These are phyloP conservation scores for Reutealis trisperma DNA, from an alignment of 345 rosid genomes.

Conservation along the genomic window DNA sequence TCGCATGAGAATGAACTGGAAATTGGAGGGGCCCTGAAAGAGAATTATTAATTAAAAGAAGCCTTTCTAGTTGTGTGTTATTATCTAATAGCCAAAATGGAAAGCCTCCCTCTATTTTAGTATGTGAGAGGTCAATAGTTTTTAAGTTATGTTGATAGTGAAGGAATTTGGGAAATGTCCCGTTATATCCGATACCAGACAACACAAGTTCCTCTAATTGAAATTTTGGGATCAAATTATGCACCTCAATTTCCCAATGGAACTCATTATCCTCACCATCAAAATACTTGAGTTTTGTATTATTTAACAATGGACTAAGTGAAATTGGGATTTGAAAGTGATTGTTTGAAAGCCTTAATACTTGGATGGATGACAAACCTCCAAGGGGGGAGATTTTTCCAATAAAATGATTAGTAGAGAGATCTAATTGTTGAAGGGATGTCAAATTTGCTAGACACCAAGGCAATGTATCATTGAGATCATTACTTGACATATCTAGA, in stretches of 20 bases:
- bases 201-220: background rate
- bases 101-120: background rate
- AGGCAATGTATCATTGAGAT: no score
- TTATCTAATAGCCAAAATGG: background rate
- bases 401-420: no score
- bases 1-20: background rate
- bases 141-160: background rate
- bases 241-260: background rate
- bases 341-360: no score
- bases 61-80: background rate
- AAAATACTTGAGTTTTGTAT: background rate
- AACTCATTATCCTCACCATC: background rate
- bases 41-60: background rate
- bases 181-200: background rate
- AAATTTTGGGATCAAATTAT: background rate
- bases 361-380: no score
- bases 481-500: no score
- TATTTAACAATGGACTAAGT: conserved; percentile 6
- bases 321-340: background rate
- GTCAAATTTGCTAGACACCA: no score
- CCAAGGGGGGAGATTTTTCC: no score
- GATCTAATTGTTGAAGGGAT: no score
- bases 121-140: background rate
- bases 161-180: conserved; percentile 1
- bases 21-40: background rate